phyloP scores from a whole-genome alignment of 2,329 filamentous ascomycete genomes.

The Phoma sp. region DNA sequence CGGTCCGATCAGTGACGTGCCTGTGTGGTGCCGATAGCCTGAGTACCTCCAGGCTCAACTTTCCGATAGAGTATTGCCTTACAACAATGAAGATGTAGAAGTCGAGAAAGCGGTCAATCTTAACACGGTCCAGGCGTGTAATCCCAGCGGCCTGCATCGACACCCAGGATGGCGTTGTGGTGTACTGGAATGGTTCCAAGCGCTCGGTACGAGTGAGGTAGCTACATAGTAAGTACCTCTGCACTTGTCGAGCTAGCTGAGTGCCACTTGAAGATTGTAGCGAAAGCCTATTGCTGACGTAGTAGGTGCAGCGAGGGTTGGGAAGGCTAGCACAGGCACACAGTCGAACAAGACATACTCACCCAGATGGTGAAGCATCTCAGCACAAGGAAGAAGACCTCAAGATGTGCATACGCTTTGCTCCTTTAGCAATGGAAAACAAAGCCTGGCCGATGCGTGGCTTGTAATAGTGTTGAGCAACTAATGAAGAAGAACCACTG shows the following conservation, averaged over 20 bases:
- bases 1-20: not conserved
- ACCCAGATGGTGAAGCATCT: not conserved
- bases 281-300: not conserved
- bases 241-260: not conserved
- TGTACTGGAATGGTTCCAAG: not conserved
- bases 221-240: not conserved
- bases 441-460: not conserved
- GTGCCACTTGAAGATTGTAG: not conserved
- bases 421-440: no score
- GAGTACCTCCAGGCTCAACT: not conserved
- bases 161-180: not conserved
- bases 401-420: no score
- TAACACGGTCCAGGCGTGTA: not conserved
- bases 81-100: not conserved
- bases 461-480: not conserved
- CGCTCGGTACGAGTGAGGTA: not conserved
- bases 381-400: not conserved
- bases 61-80: not conserved
- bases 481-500: not conserved
- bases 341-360: not conserved
- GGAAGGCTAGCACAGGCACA: not conserved
- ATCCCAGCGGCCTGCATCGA: not conserved
- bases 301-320: not conserved
- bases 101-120: not conserved
- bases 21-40: not conserved